phyloP scores from a whole-genome alignment of 1,284 basidiomycete genomes.

The Trichosporon inkin region DNA sequence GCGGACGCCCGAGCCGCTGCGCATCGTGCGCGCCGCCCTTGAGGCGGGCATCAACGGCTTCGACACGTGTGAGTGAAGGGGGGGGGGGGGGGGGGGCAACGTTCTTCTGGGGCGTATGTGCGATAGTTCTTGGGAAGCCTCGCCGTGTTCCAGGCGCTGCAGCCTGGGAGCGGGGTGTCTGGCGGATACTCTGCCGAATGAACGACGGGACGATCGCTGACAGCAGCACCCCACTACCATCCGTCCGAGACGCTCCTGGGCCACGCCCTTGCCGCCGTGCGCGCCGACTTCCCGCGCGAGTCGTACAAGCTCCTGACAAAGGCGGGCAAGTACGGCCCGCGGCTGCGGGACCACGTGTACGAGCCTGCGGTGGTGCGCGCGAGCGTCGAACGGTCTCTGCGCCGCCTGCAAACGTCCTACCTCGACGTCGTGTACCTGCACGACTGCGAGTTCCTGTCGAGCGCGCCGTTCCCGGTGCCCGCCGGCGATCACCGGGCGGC shows the following conservation, averaged over 20 bases:
- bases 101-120: background rate
- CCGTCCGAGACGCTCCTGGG: constrained; percentile 86
- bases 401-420: constrained; percentile 71
- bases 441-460: constrained; percentile 82
- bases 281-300: constrained; percentile 68
- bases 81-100: background rate
- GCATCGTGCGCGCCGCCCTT: constrained; percentile 71
- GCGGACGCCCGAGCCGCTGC: constrained; percentile 60
- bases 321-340: constrained; percentile 75
- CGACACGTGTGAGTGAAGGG: constrained; percentile 61
- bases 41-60: constrained; percentile 84
- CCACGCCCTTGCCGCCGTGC: constrained; percentile 62
- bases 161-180: no score
- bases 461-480: constrained; percentile 52
- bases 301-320: constrained; percentile 89
- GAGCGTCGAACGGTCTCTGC: constrained; percentile 67
- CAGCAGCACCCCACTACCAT: constrained; percentile 66
- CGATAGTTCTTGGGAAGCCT: background rate
- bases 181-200: no score
- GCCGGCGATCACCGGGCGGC: constrained; percentile 55
- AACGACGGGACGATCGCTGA: background rate
- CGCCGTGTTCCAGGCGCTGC: no score
- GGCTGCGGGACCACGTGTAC: constrained; percentile 66
- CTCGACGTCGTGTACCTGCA: constrained; percentile 86
- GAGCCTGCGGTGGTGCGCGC: constrained; percentile 64